Base-by-base conservation (phyloP, 768 basidiomycete genomes). In the Termitomyces sp. region DNA sequence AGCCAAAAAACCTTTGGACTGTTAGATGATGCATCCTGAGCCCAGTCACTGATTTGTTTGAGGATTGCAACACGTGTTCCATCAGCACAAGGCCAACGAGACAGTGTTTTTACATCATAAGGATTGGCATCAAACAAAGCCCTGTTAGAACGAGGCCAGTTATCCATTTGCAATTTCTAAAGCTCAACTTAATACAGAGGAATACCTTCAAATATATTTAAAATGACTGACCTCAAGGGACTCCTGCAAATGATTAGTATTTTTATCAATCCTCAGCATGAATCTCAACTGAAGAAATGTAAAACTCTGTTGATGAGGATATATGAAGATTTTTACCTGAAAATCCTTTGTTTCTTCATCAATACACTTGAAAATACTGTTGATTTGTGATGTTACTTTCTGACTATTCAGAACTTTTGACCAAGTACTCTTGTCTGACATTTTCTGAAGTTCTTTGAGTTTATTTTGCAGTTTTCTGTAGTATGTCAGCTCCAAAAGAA, bases 21-120 rank as follows among this genome's bases (percentile, higher is more conserved):
- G n/a, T 55, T 57, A 2, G 44, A 26, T 13, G 65, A 64, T 24
- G 53, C 44, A 37, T 67, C 39, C 3, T 44, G 24, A 44, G 13
- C 46, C 46, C 46, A 46, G 10, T 27, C 27, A 27, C 8, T 4
- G n/a, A 46, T 65, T 58, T 59, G 31, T n/a, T 59, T n/a, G 27
- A 68, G 53, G 20, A 70, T 67, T n/a, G 48, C 3, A 46, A 66
- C 64, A 24, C 69, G 65, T 4, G 69, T 70, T 60, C 63, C 65
- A 9, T 53, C 60, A 18, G 65, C 67, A 58, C 71, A 72, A 9
- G 54, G 29, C n/a, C 39, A 20, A 24, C 59, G 34, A 20, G 41
- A 32, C n/a, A 49, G 34, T 32, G 46, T 29, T 49, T 12, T n/a
- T 22, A 29, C 53, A 43, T 24, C 32, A 26, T 12, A 20, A 14